Conservation (phyloP, 164 flowering plant genomes). For the Liriodendron chinense region DNA sequence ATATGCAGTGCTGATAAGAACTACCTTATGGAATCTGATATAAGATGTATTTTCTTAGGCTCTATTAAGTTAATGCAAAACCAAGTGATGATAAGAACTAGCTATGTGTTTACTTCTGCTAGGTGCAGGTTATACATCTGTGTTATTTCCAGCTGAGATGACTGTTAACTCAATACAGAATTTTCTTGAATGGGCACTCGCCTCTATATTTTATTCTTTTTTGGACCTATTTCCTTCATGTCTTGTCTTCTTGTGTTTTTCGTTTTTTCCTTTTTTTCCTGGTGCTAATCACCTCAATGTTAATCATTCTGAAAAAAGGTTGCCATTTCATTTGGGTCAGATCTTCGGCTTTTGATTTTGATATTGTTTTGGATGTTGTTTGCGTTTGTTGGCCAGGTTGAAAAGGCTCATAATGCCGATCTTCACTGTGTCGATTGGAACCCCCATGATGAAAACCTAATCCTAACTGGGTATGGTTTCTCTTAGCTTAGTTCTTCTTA, state of each 20-base stretch:
- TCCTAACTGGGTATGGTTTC: constrained; percentile 79
- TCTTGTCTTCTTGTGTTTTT: not conserved
- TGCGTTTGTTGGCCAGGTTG: constrained; percentile 53
- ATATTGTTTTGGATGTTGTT: constrained; percentile 5
- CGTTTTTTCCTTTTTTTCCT: not conserved
- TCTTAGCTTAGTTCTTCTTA: not conserved
- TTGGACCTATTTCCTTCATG: not conserved
- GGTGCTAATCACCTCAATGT: not conserved
- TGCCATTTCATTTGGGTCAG: not conserved
- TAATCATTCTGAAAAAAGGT: no score
- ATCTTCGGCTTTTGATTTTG: constrained; percentile 1
- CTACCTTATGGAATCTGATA: no score
- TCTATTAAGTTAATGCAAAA: no score
- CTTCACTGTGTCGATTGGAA: constrained; percentile 99
- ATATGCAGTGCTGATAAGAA: no score
- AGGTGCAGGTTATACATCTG: no score
- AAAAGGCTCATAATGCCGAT: constrained; percentile 94
- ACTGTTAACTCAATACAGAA: no score
- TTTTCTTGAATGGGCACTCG: no score
- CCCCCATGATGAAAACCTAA: constrained; percentile 78
- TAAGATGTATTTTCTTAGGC: no score
- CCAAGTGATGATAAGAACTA: no score
- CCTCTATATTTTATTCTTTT: no score
- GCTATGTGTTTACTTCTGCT: no score
- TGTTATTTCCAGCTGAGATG: no score